phyloP scores from a whole-genome alignment of 768 basidiomycete genomes.

The Clitopilus hobsonii region DNA sequence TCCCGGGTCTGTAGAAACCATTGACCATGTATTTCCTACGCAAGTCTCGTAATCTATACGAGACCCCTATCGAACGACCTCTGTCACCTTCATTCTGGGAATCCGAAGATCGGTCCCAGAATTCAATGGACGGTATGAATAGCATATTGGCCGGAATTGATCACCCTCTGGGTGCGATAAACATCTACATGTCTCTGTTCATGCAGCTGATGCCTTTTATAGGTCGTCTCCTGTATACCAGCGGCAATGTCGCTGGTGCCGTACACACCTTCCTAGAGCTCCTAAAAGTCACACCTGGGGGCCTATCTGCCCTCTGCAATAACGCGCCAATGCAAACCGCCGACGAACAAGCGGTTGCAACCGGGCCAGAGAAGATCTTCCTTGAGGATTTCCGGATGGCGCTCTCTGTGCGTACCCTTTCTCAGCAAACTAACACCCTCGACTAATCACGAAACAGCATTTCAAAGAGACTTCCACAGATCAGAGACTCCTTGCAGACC shows the following conservation, averaged over 20 bases:
- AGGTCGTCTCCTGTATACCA: constrained; percentile 88
- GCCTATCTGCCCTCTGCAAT: background rate
- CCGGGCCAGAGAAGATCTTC: constrained; percentile 53
- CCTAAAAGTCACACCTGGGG: constrained; percentile 37
- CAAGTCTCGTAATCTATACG: constrained; percentile 63
- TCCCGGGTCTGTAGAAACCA: constrained; percentile 61
- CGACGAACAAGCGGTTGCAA: background rate
- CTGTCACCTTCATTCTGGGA: constrained; percentile 83
- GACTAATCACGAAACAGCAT: constrained; percentile 49
- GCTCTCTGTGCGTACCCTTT: constrained; percentile 60
- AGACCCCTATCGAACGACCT: constrained; percentile 41
- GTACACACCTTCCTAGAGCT: constrained; percentile 75
- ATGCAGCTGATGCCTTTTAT: background rate
- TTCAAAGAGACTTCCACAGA: constrained; percentile 55
- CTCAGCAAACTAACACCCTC: background rate
- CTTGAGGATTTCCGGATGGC: constrained; percentile 89
- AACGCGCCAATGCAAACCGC: background rate
- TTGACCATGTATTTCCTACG: constrained; percentile 79
- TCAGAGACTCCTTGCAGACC: constrained; percentile 32
- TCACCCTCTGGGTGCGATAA: constrained; percentile 64
- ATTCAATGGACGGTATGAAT: constrained; percentile 44
- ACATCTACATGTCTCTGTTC: background rate
- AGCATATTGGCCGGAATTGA: constrained; percentile 70
- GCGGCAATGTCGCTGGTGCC: constrained; percentile 78
- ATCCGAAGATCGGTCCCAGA: constrained; percentile 48